Conservation (phyloP, 768 basidiomycete genomes). For the Sarcomyxa edulis region DNA sequence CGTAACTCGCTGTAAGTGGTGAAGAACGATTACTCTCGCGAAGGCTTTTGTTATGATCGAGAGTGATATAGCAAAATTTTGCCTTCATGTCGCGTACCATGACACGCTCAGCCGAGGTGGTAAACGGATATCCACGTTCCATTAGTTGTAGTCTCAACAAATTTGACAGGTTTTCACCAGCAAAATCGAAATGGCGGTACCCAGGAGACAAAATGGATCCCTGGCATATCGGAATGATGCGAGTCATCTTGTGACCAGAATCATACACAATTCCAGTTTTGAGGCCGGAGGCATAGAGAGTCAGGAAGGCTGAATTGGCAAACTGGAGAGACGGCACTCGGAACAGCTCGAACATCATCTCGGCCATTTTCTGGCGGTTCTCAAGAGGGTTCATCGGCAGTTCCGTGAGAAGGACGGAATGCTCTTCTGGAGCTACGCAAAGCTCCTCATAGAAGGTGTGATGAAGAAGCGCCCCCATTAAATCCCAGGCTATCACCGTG, state of each 20-base stretch:
- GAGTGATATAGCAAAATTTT: slow-evolving; percentile 71
- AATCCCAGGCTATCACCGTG: slow-evolving; percentile 97
- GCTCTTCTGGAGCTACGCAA: slow-evolving; percentile 81
- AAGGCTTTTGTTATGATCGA: slow-evolving; percentile 74
- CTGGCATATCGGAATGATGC: slow-evolving; percentile 96
- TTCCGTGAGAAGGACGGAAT: slow-evolving; percentile 64
- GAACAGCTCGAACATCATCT: slow-evolving; percentile 76
- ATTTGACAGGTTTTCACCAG: slow-evolving; percentile 87
- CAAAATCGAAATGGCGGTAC: slow-evolving; percentile 86
- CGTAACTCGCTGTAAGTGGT: slow-evolving; percentile 68
- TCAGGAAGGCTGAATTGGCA: slow-evolving; percentile 75
- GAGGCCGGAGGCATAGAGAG: slow-evolving; percentile 88
- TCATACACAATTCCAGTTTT: slow-evolving; percentile 93
- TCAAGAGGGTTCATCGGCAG: slow-evolving; percentile 70
- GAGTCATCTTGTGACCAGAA: slow-evolving; percentile 93
- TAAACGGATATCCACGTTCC: slow-evolving; percentile 74
- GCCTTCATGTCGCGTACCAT: slow-evolving; percentile 78
- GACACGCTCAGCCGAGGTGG: slow-evolving; percentile 65
- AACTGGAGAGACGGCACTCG: slow-evolving; percentile 69
- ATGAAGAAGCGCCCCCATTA: too few species aligned
- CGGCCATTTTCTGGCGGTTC: slow-evolving; percentile 67
- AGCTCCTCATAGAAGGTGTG: slow-evolving; percentile 74
- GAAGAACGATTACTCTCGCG: slow-evolving; percentile 66
- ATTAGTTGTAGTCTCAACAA: slow-evolving; percentile 56
- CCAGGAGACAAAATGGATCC: slow-evolving; percentile 90